Base-by-base conservation (phyloP, 129 eudicot genomes). In the Erigeron canadensis region DNA sequence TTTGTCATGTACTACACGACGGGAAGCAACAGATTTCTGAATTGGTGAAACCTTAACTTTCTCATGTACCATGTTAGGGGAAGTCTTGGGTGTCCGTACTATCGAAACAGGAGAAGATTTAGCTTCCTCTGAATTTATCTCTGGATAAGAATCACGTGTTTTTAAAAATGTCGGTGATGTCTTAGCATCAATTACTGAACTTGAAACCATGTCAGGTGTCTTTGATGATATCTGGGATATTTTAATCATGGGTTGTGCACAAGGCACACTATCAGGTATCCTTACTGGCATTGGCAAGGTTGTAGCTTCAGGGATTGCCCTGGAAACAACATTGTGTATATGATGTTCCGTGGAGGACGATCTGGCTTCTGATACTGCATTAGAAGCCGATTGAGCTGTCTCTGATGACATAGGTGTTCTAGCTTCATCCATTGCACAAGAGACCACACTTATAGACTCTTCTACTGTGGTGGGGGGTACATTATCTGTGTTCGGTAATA, bases 191-290 rank as follows among this genome's bases (percentile, higher is more conserved):
- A 23, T 16, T 57, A 58, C 73, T 42, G 45, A 37, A 19, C 8
- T 28, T 40, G 79, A 18, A 67, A 18, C 65, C 21, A 15, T 39
- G 53, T 74, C 79, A 51, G 72, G 79, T 5, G 22, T 16, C 58
- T 57, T 57, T 79, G 67, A 80, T 61, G 55, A 75, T 65, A 70
- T 68, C 45, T 72, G 72, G 56, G 87, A 70, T 53, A 72, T 77
- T 68, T 86, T 61, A 41, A 38, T 69, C 47, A 64, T 57, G 74
- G 57, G 39, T 70, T 48, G 63, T 21, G 59, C 63, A 60, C 69
- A 78, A 46, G 79, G 53, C 19, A 59, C 59, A 37, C 60, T 17
- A 41, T 75, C 71, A 69, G 69, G 68, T 39, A 37, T n/a, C 53
- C n/a, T 38, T 51, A 45, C 39, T 34, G 21, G 73, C 39, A 37